Evolutionary conservation across 2,329 filamentous ascomycete species (phyloP).

Genomic region (Fusarium penzigii): DNA sequence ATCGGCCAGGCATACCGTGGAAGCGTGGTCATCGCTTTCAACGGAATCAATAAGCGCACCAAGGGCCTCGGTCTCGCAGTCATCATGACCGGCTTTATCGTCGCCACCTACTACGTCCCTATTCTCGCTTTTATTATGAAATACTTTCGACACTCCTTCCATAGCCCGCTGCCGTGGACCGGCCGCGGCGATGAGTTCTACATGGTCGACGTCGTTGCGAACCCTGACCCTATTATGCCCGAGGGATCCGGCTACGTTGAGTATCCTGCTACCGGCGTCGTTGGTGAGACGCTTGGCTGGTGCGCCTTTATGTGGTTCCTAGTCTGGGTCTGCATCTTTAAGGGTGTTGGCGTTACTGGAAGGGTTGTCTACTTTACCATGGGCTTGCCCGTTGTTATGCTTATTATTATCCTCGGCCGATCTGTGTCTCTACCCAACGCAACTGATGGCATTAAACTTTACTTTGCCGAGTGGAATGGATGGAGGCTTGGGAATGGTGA

Average conservation of each 20-base stretch:
- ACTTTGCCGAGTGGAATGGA: constrained; percentile 48
- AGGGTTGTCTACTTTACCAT: constrained; percentile 63
- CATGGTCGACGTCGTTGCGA: constrained; percentile 48
- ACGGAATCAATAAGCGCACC: constrained; percentile 48
- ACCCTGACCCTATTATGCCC: constrained; percentile 41
- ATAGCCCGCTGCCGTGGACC: constrained; percentile 53
- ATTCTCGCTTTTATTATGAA: constrained; percentile 57
- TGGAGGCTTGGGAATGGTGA: constrained; percentile 46
- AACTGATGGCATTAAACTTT: constrained; percentile 49
- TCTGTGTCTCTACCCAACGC: constrained; percentile 56
- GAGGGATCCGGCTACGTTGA: constrained; percentile 44
- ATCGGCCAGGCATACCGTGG: constrained; percentile 65
- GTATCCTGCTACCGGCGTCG: constrained; percentile 47
- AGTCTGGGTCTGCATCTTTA: constrained; percentile 61
- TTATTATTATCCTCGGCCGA: constrained; percentile 56
- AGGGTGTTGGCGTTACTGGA: constrained; percentile 57
- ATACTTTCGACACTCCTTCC: constrained; percentile 56
- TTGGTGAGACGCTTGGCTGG: constrained; percentile 61
- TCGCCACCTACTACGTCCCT: constrained; percentile 55
- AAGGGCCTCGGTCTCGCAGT: constrained; percentile 53
- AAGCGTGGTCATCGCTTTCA: constrained; percentile 50
- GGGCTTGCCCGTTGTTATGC: constrained; percentile 58
- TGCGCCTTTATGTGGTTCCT: constrained; percentile 60
- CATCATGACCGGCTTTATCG: constrained; percentile 51
- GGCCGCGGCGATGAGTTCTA: constrained; percentile 54